Conservation (phyloP, 352 stramenopile species). For the Phytophthora ohioensis region DNA sequence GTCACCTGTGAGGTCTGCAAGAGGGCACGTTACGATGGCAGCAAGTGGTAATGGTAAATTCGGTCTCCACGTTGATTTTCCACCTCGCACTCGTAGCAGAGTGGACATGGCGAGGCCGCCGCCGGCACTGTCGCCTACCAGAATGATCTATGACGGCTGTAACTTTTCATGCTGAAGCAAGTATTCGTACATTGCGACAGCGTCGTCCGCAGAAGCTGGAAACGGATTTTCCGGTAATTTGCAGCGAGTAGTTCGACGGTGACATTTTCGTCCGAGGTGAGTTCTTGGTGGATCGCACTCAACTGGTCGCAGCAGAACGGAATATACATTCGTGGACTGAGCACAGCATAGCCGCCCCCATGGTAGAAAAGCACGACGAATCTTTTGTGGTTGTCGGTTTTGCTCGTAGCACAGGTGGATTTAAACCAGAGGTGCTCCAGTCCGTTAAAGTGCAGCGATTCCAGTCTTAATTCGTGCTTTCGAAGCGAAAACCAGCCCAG, state of each 20-base stretch:
- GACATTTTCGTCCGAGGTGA: slow-evolving; percentile 2
- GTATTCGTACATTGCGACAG: slow-evolving; percentile 36
- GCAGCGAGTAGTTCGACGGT: slow-evolving; percentile 33
- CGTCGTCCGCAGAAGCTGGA: slow-evolving; percentile 32
- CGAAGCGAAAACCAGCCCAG: slow-evolving; percentile 25
- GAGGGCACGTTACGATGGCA: slow-evolving; percentile 18
- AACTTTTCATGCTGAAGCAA: slow-evolving; percentile 28
- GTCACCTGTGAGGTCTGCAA: slow-evolving; percentile 10
- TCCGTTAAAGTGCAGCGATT: slow-evolving; percentile 24
- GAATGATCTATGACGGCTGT: slow-evolving; percentile 30
- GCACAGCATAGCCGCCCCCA: slow-evolving; percentile 46
- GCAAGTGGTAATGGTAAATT: slow-evolving; percentile 20
- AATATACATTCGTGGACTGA: slow-evolving; percentile 35
- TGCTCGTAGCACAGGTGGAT: slow-evolving; percentile 4
- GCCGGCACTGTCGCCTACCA: slow-evolving; percentile 41
- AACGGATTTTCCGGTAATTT: slow-evolving; percentile 51
- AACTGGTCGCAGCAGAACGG: slow-evolving; percentile 18
- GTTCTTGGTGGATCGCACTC: slow-evolving; percentile 22
- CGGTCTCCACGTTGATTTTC: slow-evolving; percentile 1
- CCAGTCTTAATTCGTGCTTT: slow-evolving; percentile 22
- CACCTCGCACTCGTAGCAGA: slow-evolving; percentile 30
- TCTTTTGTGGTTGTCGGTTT: background rate
- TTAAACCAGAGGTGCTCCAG: slow-evolving; percentile 49
- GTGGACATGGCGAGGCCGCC: slow-evolving; percentile 37
- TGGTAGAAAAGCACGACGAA: slow-evolving; percentile 52